Evolutionary conservation across 345 rosid species (phyloP).

Genomic region (Populus tremula): DNA sequence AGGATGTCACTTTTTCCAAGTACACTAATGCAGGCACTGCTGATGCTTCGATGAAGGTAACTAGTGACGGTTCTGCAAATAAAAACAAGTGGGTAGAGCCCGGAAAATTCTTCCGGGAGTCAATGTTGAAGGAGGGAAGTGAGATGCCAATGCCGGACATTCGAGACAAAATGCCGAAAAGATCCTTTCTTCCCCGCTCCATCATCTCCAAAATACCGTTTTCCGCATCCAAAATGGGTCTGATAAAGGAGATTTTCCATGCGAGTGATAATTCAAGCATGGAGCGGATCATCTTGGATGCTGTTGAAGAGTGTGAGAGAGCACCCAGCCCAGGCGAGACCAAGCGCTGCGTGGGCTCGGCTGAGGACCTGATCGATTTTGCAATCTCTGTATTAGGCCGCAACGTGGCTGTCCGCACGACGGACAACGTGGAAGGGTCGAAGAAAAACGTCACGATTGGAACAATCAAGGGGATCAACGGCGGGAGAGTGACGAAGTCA

Average conservation of each 20-base stretch:
- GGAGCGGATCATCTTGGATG: slow-evolving; percentile 48
- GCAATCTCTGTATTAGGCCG: slow-evolving; percentile 68
- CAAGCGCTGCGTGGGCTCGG: slow-evolving; percentile 77
- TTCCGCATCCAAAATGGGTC: slow-evolving; percentile 34
- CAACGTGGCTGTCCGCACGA: slow-evolving; percentile 51
- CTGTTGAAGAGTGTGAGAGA: slow-evolving; percentile 70
- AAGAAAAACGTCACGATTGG: slow-evolving; percentile 54
- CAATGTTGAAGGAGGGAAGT: slow-evolving; percentile 58
- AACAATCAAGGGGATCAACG: slow-evolving; percentile 52
- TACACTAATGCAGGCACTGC: neutral
- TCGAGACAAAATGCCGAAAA: slow-evolving; percentile 77
- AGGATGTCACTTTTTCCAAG: slow-evolving; percentile 12
- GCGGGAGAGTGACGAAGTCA: slow-evolving; percentile 63
- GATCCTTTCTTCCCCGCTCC: slow-evolving; percentile 80
- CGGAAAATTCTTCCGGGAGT: slow-evolving; percentile 80
- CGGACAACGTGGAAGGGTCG: slow-evolving; percentile 57
- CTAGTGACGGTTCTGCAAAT: slow-evolving; percentile 42
- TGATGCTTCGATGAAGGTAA: slow-evolving; percentile 5
- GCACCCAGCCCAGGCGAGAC: slow-evolving; percentile 68
- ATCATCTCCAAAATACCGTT: slow-evolving; percentile 63
- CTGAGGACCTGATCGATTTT: slow-evolving; percentile 87
- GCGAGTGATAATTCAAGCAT: slow-evolving; percentile 62
- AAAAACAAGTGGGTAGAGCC: slow-evolving; percentile 67
- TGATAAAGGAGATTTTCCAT: slow-evolving; percentile 42
- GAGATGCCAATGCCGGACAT: slow-evolving; percentile 86